phyloP scores from a whole-genome alignment of 2,329 filamentous ascomycete species.

The Nemania bipapillata region DNA sequence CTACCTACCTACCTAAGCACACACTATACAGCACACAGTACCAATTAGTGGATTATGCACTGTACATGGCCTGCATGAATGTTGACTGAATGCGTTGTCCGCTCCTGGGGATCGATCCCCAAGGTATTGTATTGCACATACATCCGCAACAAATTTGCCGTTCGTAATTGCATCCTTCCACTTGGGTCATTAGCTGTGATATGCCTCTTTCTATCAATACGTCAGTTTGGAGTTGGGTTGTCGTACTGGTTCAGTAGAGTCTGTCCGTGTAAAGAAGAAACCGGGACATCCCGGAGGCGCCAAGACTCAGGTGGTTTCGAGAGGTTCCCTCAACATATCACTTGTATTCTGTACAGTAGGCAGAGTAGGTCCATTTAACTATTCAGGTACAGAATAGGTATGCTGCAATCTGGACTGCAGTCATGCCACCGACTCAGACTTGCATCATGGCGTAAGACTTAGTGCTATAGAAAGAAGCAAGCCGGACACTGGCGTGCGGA shows the following conservation, averaged over 20 bases:
- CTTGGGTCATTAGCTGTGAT: neutral
- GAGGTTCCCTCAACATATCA: neutral
- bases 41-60: too few species aligned
- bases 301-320: slow-evolving; percentile 13
- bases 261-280: slow-evolving; percentile 12
- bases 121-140: too few species aligned
- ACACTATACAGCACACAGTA: too few species aligned
- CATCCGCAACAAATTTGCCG: neutral
- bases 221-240: slow-evolving; percentile 5
- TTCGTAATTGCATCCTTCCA: neutral
- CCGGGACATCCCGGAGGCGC: slow-evolving; percentile 27
- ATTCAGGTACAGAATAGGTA: neutral
- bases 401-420: neutral
- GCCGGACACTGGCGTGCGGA: slow-evolving; percentile 22
- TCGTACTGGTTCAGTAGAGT: slow-evolving; percentile 15
- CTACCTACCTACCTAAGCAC: too few species aligned
- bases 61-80: slow-evolving; percentile 7
- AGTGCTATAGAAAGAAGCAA: slow-evolving; percentile 29
- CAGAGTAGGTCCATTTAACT: neutral
- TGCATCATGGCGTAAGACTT: slow-evolving; percentile 31
- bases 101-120: slow-evolving; percentile 7
- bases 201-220: neutral
- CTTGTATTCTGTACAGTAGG: neutral
- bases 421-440: slow-evolving; percentile 28
- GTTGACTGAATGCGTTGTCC: slow-evolving; percentile 15